A percentile compares a stretch with the other conserved stretches of the same genome.
phyloP scores from a whole-genome alignment of 2,329 filamentous ascomycete genomes.

The Ophiostoma sp. region DNA sequence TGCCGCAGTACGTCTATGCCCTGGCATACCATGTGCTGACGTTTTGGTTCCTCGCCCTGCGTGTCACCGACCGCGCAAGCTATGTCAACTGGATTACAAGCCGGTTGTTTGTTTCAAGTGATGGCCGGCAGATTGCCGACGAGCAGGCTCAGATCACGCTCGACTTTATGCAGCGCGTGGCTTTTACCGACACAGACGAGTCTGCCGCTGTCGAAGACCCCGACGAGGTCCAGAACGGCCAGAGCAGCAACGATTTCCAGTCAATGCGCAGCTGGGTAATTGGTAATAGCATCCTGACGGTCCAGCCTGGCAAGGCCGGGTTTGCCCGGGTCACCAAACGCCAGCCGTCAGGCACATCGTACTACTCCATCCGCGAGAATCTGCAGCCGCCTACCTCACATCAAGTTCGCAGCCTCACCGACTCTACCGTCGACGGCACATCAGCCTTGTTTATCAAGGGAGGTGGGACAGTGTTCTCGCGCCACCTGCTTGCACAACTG shows the following conservation, averaged over 20 bases:
- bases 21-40: constrained; percentile 92
- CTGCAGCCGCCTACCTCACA: constrained; percentile 55
- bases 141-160: constrained; percentile 92
- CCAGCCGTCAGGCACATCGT: constrained; percentile 63
- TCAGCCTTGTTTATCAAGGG: background rate
- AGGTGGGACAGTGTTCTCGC: constrained; percentile 49
- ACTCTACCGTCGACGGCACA: background rate
- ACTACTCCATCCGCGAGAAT: constrained; percentile 55
- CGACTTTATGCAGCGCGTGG: constrained; percentile 87
- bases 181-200: constrained; percentile 80
- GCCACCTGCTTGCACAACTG: constrained; percentile 66
- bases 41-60: constrained; percentile 93
- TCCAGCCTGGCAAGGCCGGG: constrained; percentile 63
- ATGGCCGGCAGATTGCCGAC: constrained; percentile 69
- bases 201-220: constrained; percentile 50
- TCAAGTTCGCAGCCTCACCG: constrained; percentile 34
- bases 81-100: constrained; percentile 88
- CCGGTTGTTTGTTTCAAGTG: constrained; percentile 72
- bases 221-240: constrained; percentile 47
- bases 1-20: constrained; percentile 90
- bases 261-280: constrained; percentile 60
- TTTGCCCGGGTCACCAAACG: constrained; percentile 67
- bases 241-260: constrained; percentile 60
- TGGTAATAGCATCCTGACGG: constrained; percentile 67
- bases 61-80: constrained; percentile 73